Conservation (phyloP, 768 basidiomycete species). For the Phylloporus rhodoxanthus region DNA sequence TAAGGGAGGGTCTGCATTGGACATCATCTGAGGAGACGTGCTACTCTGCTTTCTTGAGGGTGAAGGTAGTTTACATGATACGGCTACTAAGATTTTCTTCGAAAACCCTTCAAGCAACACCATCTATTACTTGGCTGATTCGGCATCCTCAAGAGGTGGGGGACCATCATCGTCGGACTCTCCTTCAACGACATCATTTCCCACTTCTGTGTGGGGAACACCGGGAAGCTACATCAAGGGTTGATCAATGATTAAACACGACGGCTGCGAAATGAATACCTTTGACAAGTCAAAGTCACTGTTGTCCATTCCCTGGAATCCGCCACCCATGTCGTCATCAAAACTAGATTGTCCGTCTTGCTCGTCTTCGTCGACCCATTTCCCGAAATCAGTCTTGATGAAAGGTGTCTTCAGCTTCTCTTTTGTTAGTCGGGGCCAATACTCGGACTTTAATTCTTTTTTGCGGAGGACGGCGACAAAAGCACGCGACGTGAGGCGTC, state of each 20-base stretch:
- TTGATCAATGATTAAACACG: background rate
- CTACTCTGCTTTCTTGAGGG: no score
- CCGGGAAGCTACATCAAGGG: conserved; percentile 28
- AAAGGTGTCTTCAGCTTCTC: conserved; percentile 74
- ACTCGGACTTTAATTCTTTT: conserved; percentile 68
- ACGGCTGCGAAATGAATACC: conserved; percentile 30
- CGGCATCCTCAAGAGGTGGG: conserved; percentile 74
- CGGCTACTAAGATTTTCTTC: background rate
- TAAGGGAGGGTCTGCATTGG: no score
- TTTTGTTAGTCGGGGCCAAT: conserved; percentile 91
- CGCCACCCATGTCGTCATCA: conserved; percentile 32
- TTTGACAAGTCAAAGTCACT: conserved; percentile 58
- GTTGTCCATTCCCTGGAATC: conserved; percentile 31
- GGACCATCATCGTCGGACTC: conserved; percentile 57
- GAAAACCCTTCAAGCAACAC: background rate
- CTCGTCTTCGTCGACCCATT: conserved; percentile 98
- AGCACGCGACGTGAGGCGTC: conserved; percentile 62
- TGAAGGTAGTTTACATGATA: conserved; percentile 16
- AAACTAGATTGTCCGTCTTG: conserved; percentile 57
- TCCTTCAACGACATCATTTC: conserved; percentile 23
- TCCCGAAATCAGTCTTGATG: conserved; percentile 92
- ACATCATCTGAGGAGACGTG: no score
- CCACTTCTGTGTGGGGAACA: background rate
- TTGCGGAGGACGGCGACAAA: conserved; percentile 71
- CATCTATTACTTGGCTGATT: conserved; percentile 23